Evolutionary conservation across 495 filamentous ascomycete genomes (phyloP).

Genomic region (Parachaetomium inaequale): DNA sequence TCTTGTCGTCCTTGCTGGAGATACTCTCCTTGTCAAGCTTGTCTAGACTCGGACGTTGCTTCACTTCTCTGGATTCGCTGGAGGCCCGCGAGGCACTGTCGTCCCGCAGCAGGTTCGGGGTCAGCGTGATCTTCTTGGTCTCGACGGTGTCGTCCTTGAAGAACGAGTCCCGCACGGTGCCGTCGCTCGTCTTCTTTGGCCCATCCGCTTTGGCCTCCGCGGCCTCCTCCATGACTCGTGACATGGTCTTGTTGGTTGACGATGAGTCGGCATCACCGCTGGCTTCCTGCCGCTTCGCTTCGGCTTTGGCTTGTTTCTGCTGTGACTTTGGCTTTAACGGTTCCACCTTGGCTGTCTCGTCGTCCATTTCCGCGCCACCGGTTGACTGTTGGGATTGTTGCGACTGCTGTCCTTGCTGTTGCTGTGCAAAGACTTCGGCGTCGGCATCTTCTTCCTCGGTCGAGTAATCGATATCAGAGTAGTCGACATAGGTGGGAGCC

Average conservation of each 20-base stretch:
- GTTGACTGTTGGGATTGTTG: slow-evolving; percentile 30
- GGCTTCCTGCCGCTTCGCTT: slow-evolving; percentile 41
- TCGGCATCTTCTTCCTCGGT: slow-evolving; percentile 73
- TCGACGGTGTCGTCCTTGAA: slow-evolving; percentile 94
- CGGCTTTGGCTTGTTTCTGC: slow-evolving; percentile 46
- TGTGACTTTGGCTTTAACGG: slow-evolving; percentile 42
- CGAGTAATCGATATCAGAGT: slow-evolving; percentile 85
- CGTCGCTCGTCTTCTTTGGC: slow-evolving; percentile 71
- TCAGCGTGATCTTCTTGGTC: slow-evolving; percentile 95
- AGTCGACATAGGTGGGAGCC: slow-evolving; percentile 82
- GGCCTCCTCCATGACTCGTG: slow-evolving; percentile 60
- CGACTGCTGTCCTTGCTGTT: slow-evolving; percentile 32
- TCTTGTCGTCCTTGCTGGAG: slow-evolving; percentile 49
- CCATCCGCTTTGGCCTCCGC: slow-evolving; percentile 54
- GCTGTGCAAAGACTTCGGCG: slow-evolving; percentile 32
- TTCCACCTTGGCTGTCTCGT: slow-evolving; percentile 50
- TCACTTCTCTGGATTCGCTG: slow-evolving; percentile 61
- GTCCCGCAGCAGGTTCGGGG: slow-evolving; percentile 88
- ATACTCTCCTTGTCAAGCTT: slow-evolving; percentile 51
- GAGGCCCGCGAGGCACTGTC: slow-evolving; percentile 60
- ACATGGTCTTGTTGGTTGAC: slow-evolving; percentile 20
- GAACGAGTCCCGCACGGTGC: slow-evolving; percentile 85
- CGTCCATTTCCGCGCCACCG: slow-evolving; percentile 36
- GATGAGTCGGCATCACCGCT: slow-evolving; percentile 35
- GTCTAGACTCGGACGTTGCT: slow-evolving; percentile 50